These are phyloP conservation scores for Penstemon eatonii DNA, from an alignment of 257 asterid genomes.

Conservation along the genomic window DNA sequence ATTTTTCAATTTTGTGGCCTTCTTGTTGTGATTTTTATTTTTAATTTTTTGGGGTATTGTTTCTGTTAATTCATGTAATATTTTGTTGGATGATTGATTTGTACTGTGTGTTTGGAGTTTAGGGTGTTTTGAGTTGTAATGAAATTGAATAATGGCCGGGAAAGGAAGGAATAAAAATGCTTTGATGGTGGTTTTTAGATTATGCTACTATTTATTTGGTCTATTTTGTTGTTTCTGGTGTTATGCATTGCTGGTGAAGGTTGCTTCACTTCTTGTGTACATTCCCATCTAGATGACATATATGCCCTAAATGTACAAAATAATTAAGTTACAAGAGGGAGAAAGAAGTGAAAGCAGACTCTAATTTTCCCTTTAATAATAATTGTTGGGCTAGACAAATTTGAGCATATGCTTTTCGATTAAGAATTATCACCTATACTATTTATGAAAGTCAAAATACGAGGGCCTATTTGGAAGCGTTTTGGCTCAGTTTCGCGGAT, in stretches of 20 bases:
- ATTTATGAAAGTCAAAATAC: too few relatives aligned
- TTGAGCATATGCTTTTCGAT: background rate
- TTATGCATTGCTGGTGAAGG: background rate
- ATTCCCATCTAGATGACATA: background rate
- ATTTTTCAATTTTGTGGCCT: background rate
- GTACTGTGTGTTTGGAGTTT: conserved; percentile 5
- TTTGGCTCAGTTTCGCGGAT: too few relatives aligned
- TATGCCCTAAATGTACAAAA: background rate
- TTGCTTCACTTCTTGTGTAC: background rate
- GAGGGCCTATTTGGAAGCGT: too few relatives aligned
- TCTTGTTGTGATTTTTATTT: background rate
- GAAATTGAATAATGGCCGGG: conserved; percentile 19
- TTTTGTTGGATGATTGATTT: background rate
- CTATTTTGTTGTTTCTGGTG: background rate
- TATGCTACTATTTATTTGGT: too few relatives aligned
- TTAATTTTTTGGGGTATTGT: background rate
- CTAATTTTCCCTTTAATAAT: too few relatives aligned
- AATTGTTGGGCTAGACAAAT: background rate
- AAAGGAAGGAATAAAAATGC: conserved; percentile 15
- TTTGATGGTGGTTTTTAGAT: conserved; percentile 2
- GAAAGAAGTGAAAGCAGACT: background rate
- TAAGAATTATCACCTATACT: too few relatives aligned
- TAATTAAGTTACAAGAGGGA: background rate
- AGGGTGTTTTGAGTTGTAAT: conserved; percentile 11
- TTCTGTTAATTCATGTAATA: background rate